Evolutionary conservation across 2,329 filamentous ascomycete species (phyloP).

Genomic region (Talaromyces verruculosus): DNA sequence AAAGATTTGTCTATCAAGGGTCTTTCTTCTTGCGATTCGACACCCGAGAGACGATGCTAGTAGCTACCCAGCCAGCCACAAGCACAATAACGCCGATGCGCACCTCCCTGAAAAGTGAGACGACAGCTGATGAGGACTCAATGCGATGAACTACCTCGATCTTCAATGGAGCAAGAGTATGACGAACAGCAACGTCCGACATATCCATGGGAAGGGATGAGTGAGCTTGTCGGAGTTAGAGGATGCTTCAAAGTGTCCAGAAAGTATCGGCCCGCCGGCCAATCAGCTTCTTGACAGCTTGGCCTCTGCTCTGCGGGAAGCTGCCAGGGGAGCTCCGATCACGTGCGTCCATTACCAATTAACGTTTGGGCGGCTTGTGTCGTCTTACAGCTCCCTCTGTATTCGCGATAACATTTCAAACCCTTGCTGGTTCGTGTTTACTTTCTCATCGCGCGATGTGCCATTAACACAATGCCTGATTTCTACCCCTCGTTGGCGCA

Average conservation of each 20-base stretch:
- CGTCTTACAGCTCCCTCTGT: not conserved
- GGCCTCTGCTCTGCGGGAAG: slow-evolving; percentile 22
- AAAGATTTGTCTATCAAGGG: slow-evolving; percentile 19
- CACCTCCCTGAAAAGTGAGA: slow-evolving; percentile 52
- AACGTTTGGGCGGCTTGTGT: not conserved
- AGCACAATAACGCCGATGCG: slow-evolving; percentile 52
- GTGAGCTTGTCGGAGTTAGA: not conserved
- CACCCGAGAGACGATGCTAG: slow-evolving; percentile 38
- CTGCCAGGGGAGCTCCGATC: slow-evolving; percentile 3
- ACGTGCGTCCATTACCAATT: not conserved
- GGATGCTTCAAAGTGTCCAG: not conserved
- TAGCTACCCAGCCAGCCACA: slow-evolving; percentile 49
- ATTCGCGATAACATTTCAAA: not conserved
- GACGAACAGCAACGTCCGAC: slow-evolving; percentile 46
- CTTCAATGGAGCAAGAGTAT: slow-evolving; percentile 45
- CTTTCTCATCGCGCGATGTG: slow-evolving; percentile 26
- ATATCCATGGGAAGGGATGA: slow-evolving; percentile 15
- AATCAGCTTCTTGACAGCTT: slow-evolving; percentile 27
- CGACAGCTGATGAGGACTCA: slow-evolving; percentile 51
- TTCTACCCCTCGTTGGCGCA: slow-evolving; percentile 84
- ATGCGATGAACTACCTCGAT: slow-evolving; percentile 53
- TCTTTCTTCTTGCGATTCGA: slow-evolving; percentile 29
- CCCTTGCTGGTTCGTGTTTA: not conserved
- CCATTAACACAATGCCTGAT: slow-evolving; percentile 64
- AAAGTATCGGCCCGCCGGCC: slow-evolving; percentile 11